These are phyloP conservation scores for Prunus fruticosa DNA, from an alignment of 306 rosid species.

Conservation along the genomic window DNA sequence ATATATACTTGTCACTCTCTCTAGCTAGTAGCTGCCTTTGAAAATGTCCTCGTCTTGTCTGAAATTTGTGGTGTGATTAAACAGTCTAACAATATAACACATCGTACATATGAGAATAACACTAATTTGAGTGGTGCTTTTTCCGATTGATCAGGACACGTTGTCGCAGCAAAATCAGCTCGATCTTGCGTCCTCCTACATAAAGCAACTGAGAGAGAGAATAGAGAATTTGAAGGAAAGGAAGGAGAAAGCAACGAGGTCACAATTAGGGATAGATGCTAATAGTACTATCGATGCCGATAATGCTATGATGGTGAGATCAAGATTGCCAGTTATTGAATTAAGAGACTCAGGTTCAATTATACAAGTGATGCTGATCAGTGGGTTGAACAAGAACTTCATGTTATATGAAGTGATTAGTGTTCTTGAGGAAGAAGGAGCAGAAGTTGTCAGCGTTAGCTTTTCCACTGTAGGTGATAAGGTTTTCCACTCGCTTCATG, in stretches of 20 bases:
- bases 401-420: slow-evolving; percentile 49
- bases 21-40: background rate
- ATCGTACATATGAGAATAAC: background rate
- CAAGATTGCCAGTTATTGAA: slow-evolving; percentile 43
- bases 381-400: slow-evolving; percentile 47
- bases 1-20: background rate
- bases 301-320: background rate
- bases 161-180: slow-evolving; percentile 55
- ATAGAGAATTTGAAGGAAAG: slow-evolving; percentile 45
- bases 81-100: background rate
- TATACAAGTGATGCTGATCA: slow-evolving; percentile 55
- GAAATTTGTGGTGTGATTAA: background rate
- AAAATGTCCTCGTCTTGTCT: no score
- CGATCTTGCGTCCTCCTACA: slow-evolving; percentile 45
- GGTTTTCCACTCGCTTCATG: slow-evolving; percentile 52
- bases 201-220: slow-evolving; percentile 43
- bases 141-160: slow-evolving; percentile 23
- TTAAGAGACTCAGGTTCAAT: slow-evolving; percentile 45
- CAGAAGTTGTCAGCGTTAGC: slow-evolving; percentile 56
- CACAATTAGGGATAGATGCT: background rate
- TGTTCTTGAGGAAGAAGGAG: slow-evolving; percentile 70
- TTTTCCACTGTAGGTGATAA: slow-evolving; percentile 40
- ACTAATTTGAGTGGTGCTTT: background rate
- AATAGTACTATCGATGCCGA: background rate
- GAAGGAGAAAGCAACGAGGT: slow-evolving; percentile 38